Base-by-base conservation (phyloP, 2,329 filamentous ascomycete genomes). In the Parascedosporium putredinis region DNA sequence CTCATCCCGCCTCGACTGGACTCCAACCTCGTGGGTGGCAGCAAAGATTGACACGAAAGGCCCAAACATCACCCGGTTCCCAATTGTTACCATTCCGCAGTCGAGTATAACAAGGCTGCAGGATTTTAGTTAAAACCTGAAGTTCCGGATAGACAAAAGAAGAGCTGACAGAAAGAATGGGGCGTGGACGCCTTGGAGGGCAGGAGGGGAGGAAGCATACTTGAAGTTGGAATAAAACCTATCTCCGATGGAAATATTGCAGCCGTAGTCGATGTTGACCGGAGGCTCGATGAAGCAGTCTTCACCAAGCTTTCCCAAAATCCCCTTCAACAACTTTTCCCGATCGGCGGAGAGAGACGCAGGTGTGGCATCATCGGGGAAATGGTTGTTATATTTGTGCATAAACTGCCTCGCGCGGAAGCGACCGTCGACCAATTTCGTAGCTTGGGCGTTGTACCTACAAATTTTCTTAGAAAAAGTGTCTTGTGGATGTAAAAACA, bases 31-130 rank as follows among this genome's bases (percentile, higher is more conserved):
- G 62, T 93, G 87, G 0, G 79, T 84, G 1, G 78, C 86, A 2
- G 79, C 78, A 59, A 79, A 87, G 50, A 93, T 75, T 46, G 71
- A 78, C 0, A 90, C 84, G 56, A 81, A 83, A 0, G 86, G 84
- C 0, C 84, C 87, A 50, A 90, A 73, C 55, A 86, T 66, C 2
- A 85, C 86, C 24, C 86, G 76, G 23, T 83, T 74, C 0, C 86
- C 86, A 44, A 90, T 84, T 3, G 63, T 69, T 36, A 90, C 81
- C 2, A 79, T 68, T 55, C 79, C 84, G n/a, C 81, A 88, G 60
- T 91, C 86, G 12, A 89, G 68, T 52, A 89, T 82, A 2, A 79
- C 78, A 50, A 75, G 60, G 52, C 70, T 73, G 31, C n/a, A 14
- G 23, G 9, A 18, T 1, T 14, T 23, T 18, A 33, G 47, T 3